Percentiles rank a stretch among this genome's conserved stretches.
phyloP scores from a whole-genome alignment of 2,329 filamentous ascomycete species.

The Paecilomyces fulvus region DNA sequence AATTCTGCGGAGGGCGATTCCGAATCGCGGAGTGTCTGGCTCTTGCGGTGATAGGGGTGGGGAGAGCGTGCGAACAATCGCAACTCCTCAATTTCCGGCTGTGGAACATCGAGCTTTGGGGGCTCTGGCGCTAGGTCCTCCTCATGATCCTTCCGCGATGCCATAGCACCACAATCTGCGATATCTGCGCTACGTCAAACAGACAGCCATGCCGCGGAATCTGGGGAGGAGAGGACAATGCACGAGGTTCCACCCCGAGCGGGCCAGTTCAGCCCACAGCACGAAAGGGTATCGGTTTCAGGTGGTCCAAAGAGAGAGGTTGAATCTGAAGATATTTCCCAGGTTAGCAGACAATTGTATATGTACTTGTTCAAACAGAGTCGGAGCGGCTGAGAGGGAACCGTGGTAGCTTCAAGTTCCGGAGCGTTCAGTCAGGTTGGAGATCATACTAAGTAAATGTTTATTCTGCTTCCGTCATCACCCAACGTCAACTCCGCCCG shows the following conservation, averaged over 20 bases:
- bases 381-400: neutral
- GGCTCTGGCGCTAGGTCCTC: neutral
- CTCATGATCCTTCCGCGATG: neutral
- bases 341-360: neutral
- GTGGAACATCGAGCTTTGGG: constrained; percentile 7
- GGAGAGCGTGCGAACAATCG: constrained; percentile 53
- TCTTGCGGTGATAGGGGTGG: constrained; percentile 54
- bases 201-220: constrained; percentile 20
- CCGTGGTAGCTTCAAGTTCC: neutral
- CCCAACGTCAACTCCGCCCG: constrained; percentile 11
- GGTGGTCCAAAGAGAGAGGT: neutral
- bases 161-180: neutral
- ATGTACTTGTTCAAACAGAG: neutral
- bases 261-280: neutral
- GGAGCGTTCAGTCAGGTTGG: neutral
- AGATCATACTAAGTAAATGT: neutral
- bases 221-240: constrained; percentile 2
- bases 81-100: constrained; percentile 23
- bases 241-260: neutral
- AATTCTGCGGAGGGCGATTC: constrained; percentile 27
- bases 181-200: constrained; percentile 11
- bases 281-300: neutral
- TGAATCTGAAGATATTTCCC: neutral
- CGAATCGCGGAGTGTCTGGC: neutral
- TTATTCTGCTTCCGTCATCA: constrained; percentile 4